These are phyloP conservation scores for Cephaloascus albidus DNA, from an alignment of 805 yeast species.

Conservation along the genomic window DNA sequence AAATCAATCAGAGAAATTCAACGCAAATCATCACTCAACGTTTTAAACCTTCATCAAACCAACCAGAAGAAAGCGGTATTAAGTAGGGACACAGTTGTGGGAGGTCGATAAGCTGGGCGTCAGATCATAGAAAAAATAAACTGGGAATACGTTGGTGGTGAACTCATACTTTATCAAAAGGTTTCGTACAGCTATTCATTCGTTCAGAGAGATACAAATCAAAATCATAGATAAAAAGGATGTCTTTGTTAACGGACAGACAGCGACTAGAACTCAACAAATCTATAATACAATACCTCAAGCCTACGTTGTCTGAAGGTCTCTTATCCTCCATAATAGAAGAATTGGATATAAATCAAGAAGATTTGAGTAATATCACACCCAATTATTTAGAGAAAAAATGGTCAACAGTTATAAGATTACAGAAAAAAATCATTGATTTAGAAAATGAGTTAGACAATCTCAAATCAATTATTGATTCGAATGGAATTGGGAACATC, in stretches of 20 bases:
- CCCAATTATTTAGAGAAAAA: slow-evolving; percentile 56
- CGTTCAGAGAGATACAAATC: no score
- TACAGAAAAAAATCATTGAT: slow-evolving; percentile 67
- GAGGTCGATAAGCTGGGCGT: no score
- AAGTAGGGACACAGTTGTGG: no score
- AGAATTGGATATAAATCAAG: slow-evolving; percentile 9
- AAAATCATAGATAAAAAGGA: no score
- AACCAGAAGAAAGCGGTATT: no score
- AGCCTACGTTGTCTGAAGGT: slow-evolving; percentile 14
- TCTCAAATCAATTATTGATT: slow-evolving; percentile 35
- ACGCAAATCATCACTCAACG: no score
- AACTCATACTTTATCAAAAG: no score
- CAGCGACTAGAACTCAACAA: slow-evolving; percentile 38
- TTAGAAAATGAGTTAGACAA: slow-evolving; percentile 50
- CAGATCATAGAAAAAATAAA: no score
- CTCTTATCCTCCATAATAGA: slow-evolving; percentile 9
- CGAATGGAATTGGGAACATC: slow-evolving; percentile 7
- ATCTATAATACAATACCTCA: slow-evolving; percentile 40
- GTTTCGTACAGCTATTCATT: no score
- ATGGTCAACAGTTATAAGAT: slow-evolving; percentile 78
- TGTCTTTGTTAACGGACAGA: slow-evolving; percentile 25
- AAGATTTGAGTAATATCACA: slow-evolving; percentile 17
- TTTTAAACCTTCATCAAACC: no score
- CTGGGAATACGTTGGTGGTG: no score
- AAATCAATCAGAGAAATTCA: no score